Conservation (phyloP, 495 filamentous ascomycete genomes). For the Lasiosphaeriaceae sp. region DNA sequence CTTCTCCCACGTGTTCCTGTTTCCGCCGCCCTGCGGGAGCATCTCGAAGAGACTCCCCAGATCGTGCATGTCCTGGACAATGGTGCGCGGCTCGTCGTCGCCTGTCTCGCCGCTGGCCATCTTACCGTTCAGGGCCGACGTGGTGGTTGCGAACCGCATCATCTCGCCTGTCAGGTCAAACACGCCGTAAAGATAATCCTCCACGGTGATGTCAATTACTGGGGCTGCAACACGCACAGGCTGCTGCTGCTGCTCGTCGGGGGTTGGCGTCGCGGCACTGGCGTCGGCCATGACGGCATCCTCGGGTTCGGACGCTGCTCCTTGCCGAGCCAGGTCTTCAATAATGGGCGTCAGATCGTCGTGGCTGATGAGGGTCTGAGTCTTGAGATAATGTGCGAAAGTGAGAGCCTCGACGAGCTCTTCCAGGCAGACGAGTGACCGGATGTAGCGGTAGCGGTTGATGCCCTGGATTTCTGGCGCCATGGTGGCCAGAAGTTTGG, state of each 20-base stretch:
- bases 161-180: constrained; percentile 92
- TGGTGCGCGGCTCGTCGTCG: constrained; percentile 37
- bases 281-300: constrained; percentile 26
- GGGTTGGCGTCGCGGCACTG: constrained; percentile 1
- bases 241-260: constrained; percentile 2
- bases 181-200: constrained; percentile 87
- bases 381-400: constrained; percentile 82
- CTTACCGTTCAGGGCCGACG: constrained; percentile 60
- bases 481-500: constrained; percentile 60
- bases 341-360: constrained; percentile 52
- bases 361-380: constrained; percentile 67
- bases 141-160: constrained; percentile 91
- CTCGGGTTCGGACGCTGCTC: constrained; percentile 11
- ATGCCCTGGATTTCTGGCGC: constrained; percentile 68
- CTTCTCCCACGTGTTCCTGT: constrained; percentile 51
- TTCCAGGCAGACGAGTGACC: constrained; percentile 81
- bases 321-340: constrained; percentile 23
- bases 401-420: constrained; percentile 85
- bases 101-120: constrained; percentile 38
- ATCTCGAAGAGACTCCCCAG: constrained; percentile 71
- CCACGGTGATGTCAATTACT: constrained; percentile 60
- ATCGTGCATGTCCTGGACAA: constrained; percentile 70
- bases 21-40: constrained; percentile 51
- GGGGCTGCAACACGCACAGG: constrained; percentile 20
- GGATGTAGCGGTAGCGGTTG: constrained; percentile 82